A percentile compares a stretch with the other conserved stretches of the same genome.
Conservation (phyloP, 345 rosid species). For the Dovyalis caffra region DNA sequence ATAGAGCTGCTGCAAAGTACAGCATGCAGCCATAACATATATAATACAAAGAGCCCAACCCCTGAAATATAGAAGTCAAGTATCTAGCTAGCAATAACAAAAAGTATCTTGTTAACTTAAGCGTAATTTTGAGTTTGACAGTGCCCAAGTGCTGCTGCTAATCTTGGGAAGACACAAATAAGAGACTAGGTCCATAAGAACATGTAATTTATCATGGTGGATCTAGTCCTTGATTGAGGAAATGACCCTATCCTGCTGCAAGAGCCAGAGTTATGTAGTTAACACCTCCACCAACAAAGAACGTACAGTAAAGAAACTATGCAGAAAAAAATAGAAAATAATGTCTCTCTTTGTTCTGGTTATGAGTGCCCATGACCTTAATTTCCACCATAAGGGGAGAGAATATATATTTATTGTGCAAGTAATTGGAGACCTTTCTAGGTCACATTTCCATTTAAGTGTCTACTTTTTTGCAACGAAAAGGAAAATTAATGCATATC, state of each 20-base stretch:
- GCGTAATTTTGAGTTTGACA: background rate
- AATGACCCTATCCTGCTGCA: background rate
- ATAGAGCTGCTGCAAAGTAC: background rate
- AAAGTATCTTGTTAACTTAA: too few species aligned
- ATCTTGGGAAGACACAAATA: background rate
- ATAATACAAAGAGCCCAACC: too few species aligned
- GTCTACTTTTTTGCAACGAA: background rate
- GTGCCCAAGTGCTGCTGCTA: background rate
- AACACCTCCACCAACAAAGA: background rate
- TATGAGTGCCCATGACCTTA: background rate
- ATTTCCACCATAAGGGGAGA: conserved; percentile 17
- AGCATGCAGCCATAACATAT: background rate
- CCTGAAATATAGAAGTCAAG: too few species aligned
- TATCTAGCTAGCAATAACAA: too few species aligned
- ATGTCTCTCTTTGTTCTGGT: background rate
- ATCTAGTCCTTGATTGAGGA: background rate
- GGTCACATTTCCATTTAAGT: conserved; percentile 28
- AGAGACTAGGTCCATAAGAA: background rate
- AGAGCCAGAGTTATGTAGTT: background rate
- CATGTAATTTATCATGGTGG: background rate
- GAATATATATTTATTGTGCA: background rate
- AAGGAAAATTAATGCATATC: conserved; percentile 14
- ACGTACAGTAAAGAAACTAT: too few species aligned
- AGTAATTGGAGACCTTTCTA: conserved; percentile 16
- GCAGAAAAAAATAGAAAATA: background rate